These are phyloP conservation scores for Tricharina praecox DNA, from an alignment of 495 filamentous ascomycete species.

Conservation along the genomic window DNA sequence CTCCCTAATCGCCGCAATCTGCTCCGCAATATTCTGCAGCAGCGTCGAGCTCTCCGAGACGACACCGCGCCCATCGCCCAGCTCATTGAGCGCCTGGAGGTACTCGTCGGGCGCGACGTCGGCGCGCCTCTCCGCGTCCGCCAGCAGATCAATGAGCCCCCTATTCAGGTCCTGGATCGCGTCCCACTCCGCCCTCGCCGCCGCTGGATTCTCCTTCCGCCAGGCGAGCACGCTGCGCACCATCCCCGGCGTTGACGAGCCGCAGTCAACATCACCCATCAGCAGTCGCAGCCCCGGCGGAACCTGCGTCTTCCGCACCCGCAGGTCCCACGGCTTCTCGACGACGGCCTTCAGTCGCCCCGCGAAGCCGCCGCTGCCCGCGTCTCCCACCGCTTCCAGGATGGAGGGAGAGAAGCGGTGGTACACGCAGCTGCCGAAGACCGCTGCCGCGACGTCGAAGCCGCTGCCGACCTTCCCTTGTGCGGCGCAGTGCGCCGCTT, in stretches of 20 bases:
- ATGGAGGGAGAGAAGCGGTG: conserved; percentile 72
- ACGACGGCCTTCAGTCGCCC: conserved; percentile 46
- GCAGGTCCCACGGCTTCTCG: conserved; percentile 58
- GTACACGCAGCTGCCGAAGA: conserved; percentile 81
- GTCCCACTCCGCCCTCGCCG: conserved; percentile 53
- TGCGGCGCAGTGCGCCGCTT: conserved; percentile 84
- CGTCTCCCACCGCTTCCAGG: conserved; percentile 46
- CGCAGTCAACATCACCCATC: conserved; percentile 92
- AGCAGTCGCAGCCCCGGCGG: conserved; percentile 54
- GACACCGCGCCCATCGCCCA: conserved; percentile 1
- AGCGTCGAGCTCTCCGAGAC: conserved; percentile 28
- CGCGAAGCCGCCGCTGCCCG: conserved; percentile 47
- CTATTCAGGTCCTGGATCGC: conserved; percentile 59
- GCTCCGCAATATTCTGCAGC: conserved; percentile 19
- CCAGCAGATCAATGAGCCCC: conserved; percentile 45
- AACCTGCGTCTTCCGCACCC: conserved; percentile 30
- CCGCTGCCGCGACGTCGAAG: conserved; percentile 88
- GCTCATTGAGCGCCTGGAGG: conserved; percentile 15
- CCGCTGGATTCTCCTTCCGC: conserved; percentile 49
- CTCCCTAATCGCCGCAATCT: conserved; percentile 30
- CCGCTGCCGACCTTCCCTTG: conserved; percentile 93
- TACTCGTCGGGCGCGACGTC: conserved; percentile 29
- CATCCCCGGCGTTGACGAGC: conserved; percentile 85
- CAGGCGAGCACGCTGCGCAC: conserved; percentile 78
- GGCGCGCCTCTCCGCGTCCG: conserved; percentile 24